These are phyloP conservation scores for Cladosporium sp. DNA, from an alignment of 2,329 filamentous ascomycete species.

Conservation along the genomic window DNA sequence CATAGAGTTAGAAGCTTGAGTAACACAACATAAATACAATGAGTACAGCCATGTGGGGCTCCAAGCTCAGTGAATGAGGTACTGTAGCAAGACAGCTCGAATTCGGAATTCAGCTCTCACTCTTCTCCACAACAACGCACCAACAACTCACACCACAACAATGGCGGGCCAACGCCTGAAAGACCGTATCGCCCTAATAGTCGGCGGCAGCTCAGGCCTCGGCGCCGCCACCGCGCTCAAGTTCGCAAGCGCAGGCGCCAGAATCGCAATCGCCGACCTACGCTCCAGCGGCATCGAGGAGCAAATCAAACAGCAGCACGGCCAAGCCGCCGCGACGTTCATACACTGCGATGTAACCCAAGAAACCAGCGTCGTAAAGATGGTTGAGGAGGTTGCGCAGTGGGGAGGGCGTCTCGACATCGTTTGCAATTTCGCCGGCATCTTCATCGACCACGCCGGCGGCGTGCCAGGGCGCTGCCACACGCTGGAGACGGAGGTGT, in stretches of 20 bases:
- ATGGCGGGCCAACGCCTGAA: conserved; percentile 25
- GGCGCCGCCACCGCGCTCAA: conserved; percentile 33
- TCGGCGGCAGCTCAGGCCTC: conserved; percentile 33
- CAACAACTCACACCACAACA: not conserved
- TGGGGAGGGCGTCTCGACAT: conserved; percentile 35
- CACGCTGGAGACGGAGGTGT: conserved; percentile 28
- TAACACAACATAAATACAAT: not conserved
- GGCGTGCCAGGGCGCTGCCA: conserved; percentile 22
- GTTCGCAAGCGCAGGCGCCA: conserved; percentile 33
- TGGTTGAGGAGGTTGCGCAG: conserved; percentile 29
- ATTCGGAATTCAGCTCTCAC: not conserved
- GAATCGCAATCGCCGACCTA: conserved; percentile 33
- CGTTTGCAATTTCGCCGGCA: conserved; percentile 33
- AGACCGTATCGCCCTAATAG: conserved; percentile 34
- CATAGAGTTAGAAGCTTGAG: not conserved
- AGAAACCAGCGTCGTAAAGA: conserved; percentile 28
- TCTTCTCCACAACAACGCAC: not conserved
- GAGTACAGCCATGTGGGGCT: not conserved
- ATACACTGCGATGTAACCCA: conserved; percentile 31
- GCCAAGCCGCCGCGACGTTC: conserved; percentile 29
- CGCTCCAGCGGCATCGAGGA: conserved; percentile 27
- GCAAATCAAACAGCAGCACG: conserved; percentile 29
- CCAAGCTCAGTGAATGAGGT: not conserved
- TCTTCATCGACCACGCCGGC: conserved; percentile 24
- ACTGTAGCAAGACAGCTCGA: not conserved